Base-by-base conservation (phyloP, 306 rosid species). In the Fagus sylvatica region DNA sequence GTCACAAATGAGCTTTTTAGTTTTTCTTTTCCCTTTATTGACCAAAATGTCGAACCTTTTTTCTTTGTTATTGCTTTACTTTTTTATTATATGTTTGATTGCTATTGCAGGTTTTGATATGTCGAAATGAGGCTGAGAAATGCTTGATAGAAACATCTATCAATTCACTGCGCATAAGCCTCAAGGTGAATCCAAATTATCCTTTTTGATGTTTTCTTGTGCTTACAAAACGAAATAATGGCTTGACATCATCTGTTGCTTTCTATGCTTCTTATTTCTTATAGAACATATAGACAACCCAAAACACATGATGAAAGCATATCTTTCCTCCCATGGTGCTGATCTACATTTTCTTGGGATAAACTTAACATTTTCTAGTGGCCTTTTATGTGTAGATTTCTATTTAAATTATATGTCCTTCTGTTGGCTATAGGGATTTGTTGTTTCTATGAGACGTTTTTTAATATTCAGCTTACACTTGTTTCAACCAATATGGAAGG, bases 111-210 rank as follows among this genome's bases (percentile, higher is more conserved):
- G 92, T 92, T 84, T 82, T 92, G 91, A 92, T 94, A 79, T 92
- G 97, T 76, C 81, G 97, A 82, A 94, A 94, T 73, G 98, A 92
- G 87, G 94, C 97, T 42, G 98, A 94, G 79, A 94, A 94, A 72
- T 94, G 97, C 82, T 88, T 94, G 70, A 89, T 90, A 17, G 98
- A 94, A 87, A 92, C 98, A 17, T 94, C 97, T 40, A 91, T 94
- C 68, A 94, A 94, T 84, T 94, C 98, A 40, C 82, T 94, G 55
- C 91, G 98, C 75, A 90, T 94, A 82, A 94, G 97, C 81, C 97
- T 94, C 77, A 94, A 94, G 98, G 97, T 94, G 74, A 77, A 41
- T 76, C 48, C 34, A 79, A 73, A 73, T 59, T 60, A 12, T 62
- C 6, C 32, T 34, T 6, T 57, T 67, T 73, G 28, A 73, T 57